Base-by-base conservation (phyloP, 306 rosid genomes). In the Citrullus amarus region DNA sequence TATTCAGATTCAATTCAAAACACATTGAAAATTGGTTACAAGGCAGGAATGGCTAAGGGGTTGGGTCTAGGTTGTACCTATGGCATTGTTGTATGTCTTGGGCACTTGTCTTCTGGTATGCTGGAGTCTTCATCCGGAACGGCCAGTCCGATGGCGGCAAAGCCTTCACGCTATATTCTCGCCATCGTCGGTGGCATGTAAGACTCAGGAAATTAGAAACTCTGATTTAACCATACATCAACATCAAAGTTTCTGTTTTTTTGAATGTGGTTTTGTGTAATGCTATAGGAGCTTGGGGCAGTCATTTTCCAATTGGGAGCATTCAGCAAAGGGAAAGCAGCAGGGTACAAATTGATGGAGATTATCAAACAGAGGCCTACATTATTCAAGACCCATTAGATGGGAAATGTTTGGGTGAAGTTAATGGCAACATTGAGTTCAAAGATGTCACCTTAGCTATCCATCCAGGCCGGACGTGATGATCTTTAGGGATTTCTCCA, bases 151-250 rank as follows among this genome's bases (percentile, higher is more conserved):
- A 96, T 43, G 99, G 98, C 4, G 99, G 99, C 80, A 92, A 96
- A 78, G 97, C 99, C 16, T 96, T 96, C 88, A 96, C 99, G 96
- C 99, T 30, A 96, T 96, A 79, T 96, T 96, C 87, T 92, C 0
- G 99, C 99, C 68, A 96, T 96, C 82, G 99, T 96, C 62, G 98
- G 99, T 80, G 99, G 99, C 85, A 92, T 96, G 99, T 96, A 85
- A 91, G 99, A 32, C 20, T 30, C 58, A 12, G 9, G 10, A 65
- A 18, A 10, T 17, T 65, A 16, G 4, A 17, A 66, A 4, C 43
- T 38, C 0, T 18, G 51, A 3, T 66, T 66, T 66, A 18, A 39
- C 50, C 2, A 17, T 30, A 13, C 4, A 62, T 30, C 9, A 30
- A 5, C 25, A 7, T 39, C 15, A 12, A 0, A 18, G 59, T 55